Base-by-base conservation (phyloP, 176 grass and related monocot genomes). In the Dactylis glomerata region DNA sequence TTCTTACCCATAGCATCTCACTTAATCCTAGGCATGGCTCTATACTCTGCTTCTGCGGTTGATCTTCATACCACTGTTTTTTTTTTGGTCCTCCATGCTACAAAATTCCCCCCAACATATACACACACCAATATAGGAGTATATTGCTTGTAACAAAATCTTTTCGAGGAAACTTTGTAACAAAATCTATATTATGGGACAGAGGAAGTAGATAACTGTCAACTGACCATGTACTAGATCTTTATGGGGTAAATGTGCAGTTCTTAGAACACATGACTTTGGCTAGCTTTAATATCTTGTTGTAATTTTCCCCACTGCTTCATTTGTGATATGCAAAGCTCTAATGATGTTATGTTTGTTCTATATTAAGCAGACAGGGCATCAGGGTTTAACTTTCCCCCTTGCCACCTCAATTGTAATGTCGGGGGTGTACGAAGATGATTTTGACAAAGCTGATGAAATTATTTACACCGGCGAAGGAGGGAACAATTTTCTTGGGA, bases 381-480 rank as follows among this genome's bases (percentile, higher is more conserved):
- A 83, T 19, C 67, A 86, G 68, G 63, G 80, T 50, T 93, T 87
- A 32, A 88, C 30, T 54, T 90, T 97, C 51, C 94, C 94, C 62
- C 80, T 93, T 64, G 94, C 89, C 5, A 86, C 77, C 20, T 93
- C 89, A 63, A 91, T 91, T 62, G 88, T 93, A 22, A 57, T 97
- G 52, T 97, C 89, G 20, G 94, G 94, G 19, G 78, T 64, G 58
- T 97, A 93, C 13, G 91, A 91, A 83, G 94, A 97, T 89, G 91
- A 97, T 84, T 82, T 81, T 32, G 94, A 97, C 41, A 91, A 89
- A 3, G 79, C 75, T 2, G 68, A 97, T 40, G 83, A 84, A 28
- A 91, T 97, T 54, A 59, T 92, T 75, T 97, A 97, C 50, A 97
- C 94, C 15, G 91, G 91, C 24, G 84, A 97, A 83, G 89, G 91